Conservation (phyloP, 208 protist species). For the Acanthamoeba royreba region DNA sequence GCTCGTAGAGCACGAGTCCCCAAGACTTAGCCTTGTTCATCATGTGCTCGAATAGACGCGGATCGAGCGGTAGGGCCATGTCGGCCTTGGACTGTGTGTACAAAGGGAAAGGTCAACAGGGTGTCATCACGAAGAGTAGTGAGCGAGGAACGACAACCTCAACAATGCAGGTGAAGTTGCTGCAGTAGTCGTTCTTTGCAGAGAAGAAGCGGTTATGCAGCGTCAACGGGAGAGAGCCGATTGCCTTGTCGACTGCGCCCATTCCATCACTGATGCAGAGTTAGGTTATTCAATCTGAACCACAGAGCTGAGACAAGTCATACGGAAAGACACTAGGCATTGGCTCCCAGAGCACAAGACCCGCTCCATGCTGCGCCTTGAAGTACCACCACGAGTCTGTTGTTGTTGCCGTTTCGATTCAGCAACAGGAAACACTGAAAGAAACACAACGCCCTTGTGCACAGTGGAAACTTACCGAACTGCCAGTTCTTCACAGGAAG, state of each 20-base stretch:
- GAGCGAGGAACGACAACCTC: neutral
- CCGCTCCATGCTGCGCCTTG: neutral
- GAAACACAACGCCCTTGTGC: too few relatives aligned
- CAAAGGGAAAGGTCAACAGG: neutral
- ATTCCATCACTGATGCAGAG: neutral
- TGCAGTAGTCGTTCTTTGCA: constrained; percentile 14
- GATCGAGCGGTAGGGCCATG: constrained; percentile 28
- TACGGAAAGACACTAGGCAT: neutral
- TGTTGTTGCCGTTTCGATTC: neutral
- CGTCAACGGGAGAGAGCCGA: neutral
- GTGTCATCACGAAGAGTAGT: neutral
- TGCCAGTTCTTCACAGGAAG: neutral
- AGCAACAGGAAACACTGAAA: neutral
- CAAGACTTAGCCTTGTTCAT: constrained; percentile 9
- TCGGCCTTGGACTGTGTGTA: neutral
- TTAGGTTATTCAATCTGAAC: neutral
- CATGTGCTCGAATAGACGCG: neutral
- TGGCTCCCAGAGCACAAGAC: constrained; percentile 1
- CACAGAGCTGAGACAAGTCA: neutral
- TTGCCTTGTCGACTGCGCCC: neutral
- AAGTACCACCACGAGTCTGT: constrained; percentile 44
- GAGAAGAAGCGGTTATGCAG: constrained; percentile 23
- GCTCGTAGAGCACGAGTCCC: neutral
- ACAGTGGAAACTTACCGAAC: constrained; percentile 38
- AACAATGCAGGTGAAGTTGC: neutral